phyloP scores from a whole-genome alignment of 352 stramenopile species.

The Phytophthora pseudosyringae region DNA sequence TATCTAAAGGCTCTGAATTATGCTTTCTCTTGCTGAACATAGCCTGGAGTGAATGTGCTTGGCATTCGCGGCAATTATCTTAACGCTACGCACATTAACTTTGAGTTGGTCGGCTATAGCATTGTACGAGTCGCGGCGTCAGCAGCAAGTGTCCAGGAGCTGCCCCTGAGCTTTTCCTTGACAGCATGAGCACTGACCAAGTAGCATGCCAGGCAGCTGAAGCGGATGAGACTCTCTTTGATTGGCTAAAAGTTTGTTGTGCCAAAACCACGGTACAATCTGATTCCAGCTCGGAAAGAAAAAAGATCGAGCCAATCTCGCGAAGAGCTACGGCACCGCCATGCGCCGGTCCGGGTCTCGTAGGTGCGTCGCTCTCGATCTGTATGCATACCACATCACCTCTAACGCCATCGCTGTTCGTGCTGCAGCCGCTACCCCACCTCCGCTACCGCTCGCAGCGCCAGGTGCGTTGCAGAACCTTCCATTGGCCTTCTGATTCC shows the following conservation, averaged over 20 bases:
- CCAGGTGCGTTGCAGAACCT: conserved; percentile 20
- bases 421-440: conserved; percentile 15
- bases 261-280: conserved; percentile 9
- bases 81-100: neutral
- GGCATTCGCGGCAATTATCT: neutral
- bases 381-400: neutral
- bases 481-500: conserved; percentile 1
- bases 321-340: conserved; percentile 21
- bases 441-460: conserved; percentile 10
- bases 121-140: neutral
- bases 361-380: conserved; percentile 13
- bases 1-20: too few relatives aligned
- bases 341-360: conserved; percentile 32
- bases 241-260: conserved; percentile 9
- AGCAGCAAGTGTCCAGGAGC: too few relatives aligned
- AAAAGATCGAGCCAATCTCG: conserved; percentile 25
- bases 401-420: neutral
- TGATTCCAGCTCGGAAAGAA: conserved; percentile 27
- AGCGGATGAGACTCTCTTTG: neutral
- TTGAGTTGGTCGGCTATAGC: neutral
- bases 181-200: too few relatives aligned
- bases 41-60: neutral
- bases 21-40: neutral
- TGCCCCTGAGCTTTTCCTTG: too few relatives aligned
- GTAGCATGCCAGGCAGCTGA: neutral